phyloP scores from a whole-genome alignment of 768 basidiomycete genomes.

The Phylloporus sp. region DNA sequence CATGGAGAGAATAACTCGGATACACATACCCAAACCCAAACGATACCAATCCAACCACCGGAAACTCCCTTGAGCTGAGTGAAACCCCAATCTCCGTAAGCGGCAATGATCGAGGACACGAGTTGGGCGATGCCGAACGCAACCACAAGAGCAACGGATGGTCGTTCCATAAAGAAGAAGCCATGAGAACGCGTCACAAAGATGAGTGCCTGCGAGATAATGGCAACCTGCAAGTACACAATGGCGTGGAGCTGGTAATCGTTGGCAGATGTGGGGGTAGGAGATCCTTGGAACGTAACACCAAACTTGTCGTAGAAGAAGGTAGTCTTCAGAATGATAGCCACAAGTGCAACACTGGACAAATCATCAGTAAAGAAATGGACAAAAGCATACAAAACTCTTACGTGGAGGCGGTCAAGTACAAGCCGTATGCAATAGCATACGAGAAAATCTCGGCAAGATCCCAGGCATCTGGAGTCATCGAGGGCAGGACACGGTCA shows the following conservation, averaged over 20 bases:
- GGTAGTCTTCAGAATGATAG: slow-evolving; percentile 77
- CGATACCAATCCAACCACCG: slow-evolving; percentile 95
- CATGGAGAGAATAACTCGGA: neutral
- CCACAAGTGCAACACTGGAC: slow-evolving; percentile 68
- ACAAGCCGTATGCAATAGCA: slow-evolving; percentile 93
- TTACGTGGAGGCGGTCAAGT: slow-evolving; percentile 88
- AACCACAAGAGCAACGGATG: slow-evolving; percentile 79
- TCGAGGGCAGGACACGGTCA: slow-evolving; percentile 92
- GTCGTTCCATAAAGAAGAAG: slow-evolving; percentile 97
- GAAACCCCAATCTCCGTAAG: slow-evolving; percentile 92
- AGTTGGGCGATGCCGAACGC: slow-evolving; percentile 95
- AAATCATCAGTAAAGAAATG: slow-evolving; percentile 7
- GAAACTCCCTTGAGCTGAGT: slow-evolving; percentile 76
- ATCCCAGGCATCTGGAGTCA: slow-evolving; percentile 94
- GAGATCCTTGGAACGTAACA: slow-evolving; percentile 47
- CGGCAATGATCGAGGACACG: slow-evolving; percentile 93
- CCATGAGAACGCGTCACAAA: slow-evolving; percentile 93
- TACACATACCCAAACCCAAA: slow-evolving; percentile 88
- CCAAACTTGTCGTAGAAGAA: slow-evolving; percentile 91
- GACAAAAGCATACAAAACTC: slow-evolving; percentile 25
- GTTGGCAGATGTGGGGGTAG: slow-evolving; percentile 37
- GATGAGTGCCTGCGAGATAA: slow-evolving; percentile 97
- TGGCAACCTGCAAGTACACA: slow-evolving; percentile 94
- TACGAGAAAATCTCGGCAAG: slow-evolving; percentile 93
- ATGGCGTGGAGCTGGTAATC: slow-evolving; percentile 83